Evolutionary conservation across 257 asterid species (phyloP), one percentile per base, ranked within the genome.

Genomic region (Haberlea rhodopensis): DNA sequence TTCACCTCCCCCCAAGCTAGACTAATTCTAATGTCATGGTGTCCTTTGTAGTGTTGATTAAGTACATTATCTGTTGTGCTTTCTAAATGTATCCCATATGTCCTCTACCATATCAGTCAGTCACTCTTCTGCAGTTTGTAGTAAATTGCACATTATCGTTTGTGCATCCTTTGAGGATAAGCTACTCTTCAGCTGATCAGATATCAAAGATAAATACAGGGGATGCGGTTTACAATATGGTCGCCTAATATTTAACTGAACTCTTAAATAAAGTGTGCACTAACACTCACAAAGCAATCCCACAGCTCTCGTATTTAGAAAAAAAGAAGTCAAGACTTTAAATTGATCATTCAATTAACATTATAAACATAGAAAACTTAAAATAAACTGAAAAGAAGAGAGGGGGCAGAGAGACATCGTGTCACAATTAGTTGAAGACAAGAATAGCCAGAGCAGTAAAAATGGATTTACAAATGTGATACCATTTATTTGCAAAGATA

Each of bases 1-100:
- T 25, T 70, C 43, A 37, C 58, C 21, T 70, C 49, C 53, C 24
- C 45, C 60, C 60, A 67, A 67, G 63, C 60, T 51, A n/a, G n/a
- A n/a, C n/a, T 52, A 56, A 31, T 27, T 57, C 16, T 19, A 37
- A 27, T 25, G 20, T 46, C 55, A 67, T 40, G 43, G 19, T 24
- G 57, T 8, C 54, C n/a, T 46, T 45, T 15, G 32, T 18, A 20
- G 27, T 26, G 21, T 68, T 20, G 66, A 58, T 65, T 15, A 58
- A 59, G 23, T 34, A 58, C 49, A 59, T 21, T 4, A 57, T 20
- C 20, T 18, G 27, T 24, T 57, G 20, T 57, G 57, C 19, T 45
- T 67, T 23, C 45, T 24, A 45, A 37, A 11, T 37, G 46, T 3
- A 37, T 37, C 40, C 32, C 23, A 19, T 56, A n/a, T n/a, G 29